Conservation (phyloP, 305 asterid species). For the Fraxinus xanthoxyloides region DNA sequence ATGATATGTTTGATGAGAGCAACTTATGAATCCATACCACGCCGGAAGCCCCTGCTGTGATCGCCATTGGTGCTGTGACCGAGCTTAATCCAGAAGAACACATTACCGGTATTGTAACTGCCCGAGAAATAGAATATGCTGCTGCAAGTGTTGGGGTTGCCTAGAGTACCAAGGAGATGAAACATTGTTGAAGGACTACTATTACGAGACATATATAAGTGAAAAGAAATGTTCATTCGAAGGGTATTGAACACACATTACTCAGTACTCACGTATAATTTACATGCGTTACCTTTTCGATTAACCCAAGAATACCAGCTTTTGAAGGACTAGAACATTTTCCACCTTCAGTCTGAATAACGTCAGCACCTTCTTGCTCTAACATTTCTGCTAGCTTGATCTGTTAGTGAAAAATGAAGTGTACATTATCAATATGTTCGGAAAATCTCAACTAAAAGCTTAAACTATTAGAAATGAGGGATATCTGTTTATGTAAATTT, state of each 20-base stretch:
- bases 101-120: constrained; percentile 74
- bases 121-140: constrained; percentile 80
- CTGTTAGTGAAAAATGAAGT: constrained; percentile 34
- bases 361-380: constrained; percentile 80
- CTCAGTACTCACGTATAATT: not conserved
- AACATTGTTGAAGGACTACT: not conserved
- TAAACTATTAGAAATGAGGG: not conserved
- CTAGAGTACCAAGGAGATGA: constrained; percentile 29
- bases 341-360: constrained; percentile 94
- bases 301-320: constrained; percentile 79
- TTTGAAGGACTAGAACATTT: constrained; percentile 70
- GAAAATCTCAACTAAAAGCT: not conserved
- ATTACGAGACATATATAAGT: not conserved
- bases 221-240: not conserved
- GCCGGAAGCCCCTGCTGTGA: constrained; percentile 85
- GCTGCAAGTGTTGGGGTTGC: constrained; percentile 94
- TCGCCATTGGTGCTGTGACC: constrained; percentile 93
- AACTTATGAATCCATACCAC: constrained; percentile 44
- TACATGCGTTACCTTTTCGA: constrained; percentile 61
- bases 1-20: not conserved
- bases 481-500: not conserved
- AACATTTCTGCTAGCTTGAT: constrained; percentile 72
- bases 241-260: not conserved
- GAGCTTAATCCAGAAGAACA: constrained; percentile 88
- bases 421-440: not conserved